These are phyloP conservation scores for Lactarius akahatsu DNA, from an alignment of 768 basidiomycete species.

Conservation along the genomic window DNA sequence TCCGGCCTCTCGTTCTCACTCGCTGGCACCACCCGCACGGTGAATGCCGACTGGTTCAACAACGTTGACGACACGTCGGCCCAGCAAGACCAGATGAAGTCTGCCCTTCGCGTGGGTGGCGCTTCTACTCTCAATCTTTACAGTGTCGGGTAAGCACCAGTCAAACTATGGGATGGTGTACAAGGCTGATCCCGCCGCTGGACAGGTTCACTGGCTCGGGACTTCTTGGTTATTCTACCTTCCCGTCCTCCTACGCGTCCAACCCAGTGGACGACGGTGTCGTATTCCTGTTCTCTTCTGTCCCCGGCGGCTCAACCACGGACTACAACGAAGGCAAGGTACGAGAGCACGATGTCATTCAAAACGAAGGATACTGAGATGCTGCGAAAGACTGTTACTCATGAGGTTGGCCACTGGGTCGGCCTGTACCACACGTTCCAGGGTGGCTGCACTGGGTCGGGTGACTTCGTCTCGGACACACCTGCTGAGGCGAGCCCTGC, in stretches of 20 bases:
- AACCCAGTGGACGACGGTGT: constrained; percentile 51
- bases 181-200: neutral
- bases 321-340: constrained; percentile 41
- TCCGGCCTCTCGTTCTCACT: constrained; percentile 44
- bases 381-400: constrained; percentile 45
- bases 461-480: constrained; percentile 48
- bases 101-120: constrained; percentile 43
- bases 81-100: constrained; percentile 51
- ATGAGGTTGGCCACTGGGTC: constrained; percentile 63
- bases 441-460: constrained; percentile 43
- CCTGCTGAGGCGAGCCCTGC: constrained; percentile 47
- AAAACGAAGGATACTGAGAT: neutral
- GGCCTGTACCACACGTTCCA: constrained; percentile 62
- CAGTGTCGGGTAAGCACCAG: constrained; percentile 44
- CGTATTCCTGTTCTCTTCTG: constrained; percentile 37
- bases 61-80: constrained; percentile 35
- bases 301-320: constrained; percentile 43
- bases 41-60: constrained; percentile 50
- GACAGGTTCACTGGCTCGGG: constrained; percentile 42
- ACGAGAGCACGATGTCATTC: constrained; percentile 1
- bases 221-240: constrained; percentile 55
- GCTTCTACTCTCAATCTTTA: constrained; percentile 49
- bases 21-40: constrained; percentile 43
- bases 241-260: constrained; percentile 45
- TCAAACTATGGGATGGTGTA: neutral